Base-by-base conservation (phyloP, 805 yeast genomes). In the Teunomyces atbi region DNA sequence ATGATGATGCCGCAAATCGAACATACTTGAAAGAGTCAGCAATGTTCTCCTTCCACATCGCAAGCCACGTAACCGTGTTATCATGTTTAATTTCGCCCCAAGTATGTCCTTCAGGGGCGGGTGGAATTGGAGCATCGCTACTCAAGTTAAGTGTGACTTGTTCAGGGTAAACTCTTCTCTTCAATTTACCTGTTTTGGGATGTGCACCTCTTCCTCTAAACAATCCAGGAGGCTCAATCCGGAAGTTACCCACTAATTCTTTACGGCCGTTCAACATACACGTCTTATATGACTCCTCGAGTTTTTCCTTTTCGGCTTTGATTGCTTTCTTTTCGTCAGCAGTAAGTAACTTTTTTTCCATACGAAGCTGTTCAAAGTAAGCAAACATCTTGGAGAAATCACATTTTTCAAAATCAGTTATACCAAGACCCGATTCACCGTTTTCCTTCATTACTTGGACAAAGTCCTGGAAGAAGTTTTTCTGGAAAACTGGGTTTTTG, bases 181-280 rank as follows among this genome's bases (percentile, higher is more conserved):
- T 92, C 47, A 90, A 68, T 61, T 85, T 88, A 36, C 99, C 99
- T 1, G 97, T 91, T 64, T 87, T 89, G 13, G 98, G 98, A 64
- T 91, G 98, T 0, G 92, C 90, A 59, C 97, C 98, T 65, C 98
- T 86, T 37, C 98, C 99, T 65, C 97, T 77, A 62, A 91, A 92
- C 45, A 92, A 71, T 1, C 96, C 97, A 0, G 99, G 98, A 27
- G 98, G 98, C 73, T 92, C 99, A 41, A 92, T 84, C 60, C 92
- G 76, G 65, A 92, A 92, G 62, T 92, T 92, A 19, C 97, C 97
- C 26, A 92, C 95, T 57, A 84, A 91, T 60, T 92, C 97, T 58
- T 79, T 85, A 55, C 96, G 78, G 13, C 97, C 97, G 62, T 92
- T 89, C 41, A 92, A 70, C 28, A 78, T 61, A 69, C 98, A 92